A percentile compares a stretch with the other conserved stretches of the same genome.
These are phyloP conservation scores for Fusarium sarcochroum DNA, from an alignment of 2,329 filamentous ascomycete species.

Conservation along the genomic window DNA sequence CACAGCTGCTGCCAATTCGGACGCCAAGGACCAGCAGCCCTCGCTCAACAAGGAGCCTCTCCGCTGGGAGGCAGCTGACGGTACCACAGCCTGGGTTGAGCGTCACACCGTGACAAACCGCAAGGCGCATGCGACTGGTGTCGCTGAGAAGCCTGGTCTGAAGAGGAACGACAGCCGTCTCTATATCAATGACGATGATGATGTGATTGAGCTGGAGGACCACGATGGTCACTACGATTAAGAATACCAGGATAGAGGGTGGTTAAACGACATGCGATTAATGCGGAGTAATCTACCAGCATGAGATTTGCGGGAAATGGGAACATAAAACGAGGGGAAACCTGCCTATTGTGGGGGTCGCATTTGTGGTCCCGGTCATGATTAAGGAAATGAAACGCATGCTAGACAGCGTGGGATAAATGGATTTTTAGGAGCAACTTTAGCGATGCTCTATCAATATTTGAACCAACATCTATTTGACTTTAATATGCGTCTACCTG, in stretches of 20 bases:
- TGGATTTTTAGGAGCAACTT: conserved; percentile 10
- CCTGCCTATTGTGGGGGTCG: not conserved
- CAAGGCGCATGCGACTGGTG: conserved; percentile 25
- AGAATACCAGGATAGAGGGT: not conserved
- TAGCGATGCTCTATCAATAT: conserved; percentile 25
- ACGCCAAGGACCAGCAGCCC: conserved; percentile 9
- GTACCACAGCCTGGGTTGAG: conserved; percentile 57
- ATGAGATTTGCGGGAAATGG: not conserved
- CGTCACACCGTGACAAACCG: conserved; percentile 49
- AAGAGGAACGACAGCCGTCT: conserved; percentile 47
- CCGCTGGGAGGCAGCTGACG: conserved; percentile 55
- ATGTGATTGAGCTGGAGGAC: conserved; percentile 46
- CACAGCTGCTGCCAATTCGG: conserved; percentile 6
- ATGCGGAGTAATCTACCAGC: conserved; percentile 21
- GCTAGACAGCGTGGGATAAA: conserved; percentile 20
- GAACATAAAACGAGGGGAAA: conserved; percentile 1
- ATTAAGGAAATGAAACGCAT: not conserved
- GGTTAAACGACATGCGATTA: conserved; percentile 15
- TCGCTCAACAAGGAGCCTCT: conserved; percentile 47
- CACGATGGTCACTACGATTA: conserved; percentile 47
- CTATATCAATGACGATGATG: conserved; percentile 49
- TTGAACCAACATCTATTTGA: conserved; percentile 26
- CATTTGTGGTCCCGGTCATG: not conserved
- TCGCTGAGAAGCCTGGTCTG: conserved; percentile 20
- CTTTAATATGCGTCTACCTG: not conserved